These are phyloP conservation scores for Phytopythium ostracodes DNA, from an alignment of 352 stramenopile species.

Conservation along the genomic window DNA sequence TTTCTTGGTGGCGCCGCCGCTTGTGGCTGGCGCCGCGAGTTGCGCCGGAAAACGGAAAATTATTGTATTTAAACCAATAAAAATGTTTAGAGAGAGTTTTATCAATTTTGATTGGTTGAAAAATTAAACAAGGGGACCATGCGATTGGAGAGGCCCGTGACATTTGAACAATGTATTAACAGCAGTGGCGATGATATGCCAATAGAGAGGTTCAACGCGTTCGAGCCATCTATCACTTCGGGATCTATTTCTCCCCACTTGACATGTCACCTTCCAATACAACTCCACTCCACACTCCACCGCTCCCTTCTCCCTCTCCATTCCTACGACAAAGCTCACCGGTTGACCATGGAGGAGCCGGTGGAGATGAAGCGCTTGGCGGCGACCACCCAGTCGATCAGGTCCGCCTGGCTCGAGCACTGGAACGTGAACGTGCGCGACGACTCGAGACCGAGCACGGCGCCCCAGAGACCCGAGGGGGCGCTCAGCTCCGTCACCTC, in stretches of 20 bases:
- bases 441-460: constrained; percentile 56
- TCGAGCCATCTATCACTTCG: constrained; percentile 3
- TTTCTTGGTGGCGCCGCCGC: neutral
- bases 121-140: neutral
- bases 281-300: neutral
- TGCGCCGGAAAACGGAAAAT: neutral
- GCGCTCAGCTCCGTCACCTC: constrained; percentile 64
- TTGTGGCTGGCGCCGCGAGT: neutral
- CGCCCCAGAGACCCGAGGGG: constrained; percentile 51
- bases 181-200: neutral
- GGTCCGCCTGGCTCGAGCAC: constrained; percentile 67
- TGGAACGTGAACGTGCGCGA: constrained; percentile 78
- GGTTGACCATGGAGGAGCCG: constrained; percentile 39
- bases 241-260: neutral
- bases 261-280: neutral
- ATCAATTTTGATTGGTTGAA: constrained; percentile 10
- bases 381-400: constrained; percentile 81
- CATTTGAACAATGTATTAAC: neutral
- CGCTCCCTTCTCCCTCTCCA: neutral
- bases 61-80: constrained; percentile 14
- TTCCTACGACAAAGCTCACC: constrained; percentile 5
- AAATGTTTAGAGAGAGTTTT: neutral
- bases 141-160: neutral
- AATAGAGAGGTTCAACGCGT: constrained; percentile 4
- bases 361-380: constrained; percentile 65